Evolutionary conservation across 345 rosid species (phyloP), one percentile per base, ranked within the genome.

Genomic region (Camelina sativa): DNA sequence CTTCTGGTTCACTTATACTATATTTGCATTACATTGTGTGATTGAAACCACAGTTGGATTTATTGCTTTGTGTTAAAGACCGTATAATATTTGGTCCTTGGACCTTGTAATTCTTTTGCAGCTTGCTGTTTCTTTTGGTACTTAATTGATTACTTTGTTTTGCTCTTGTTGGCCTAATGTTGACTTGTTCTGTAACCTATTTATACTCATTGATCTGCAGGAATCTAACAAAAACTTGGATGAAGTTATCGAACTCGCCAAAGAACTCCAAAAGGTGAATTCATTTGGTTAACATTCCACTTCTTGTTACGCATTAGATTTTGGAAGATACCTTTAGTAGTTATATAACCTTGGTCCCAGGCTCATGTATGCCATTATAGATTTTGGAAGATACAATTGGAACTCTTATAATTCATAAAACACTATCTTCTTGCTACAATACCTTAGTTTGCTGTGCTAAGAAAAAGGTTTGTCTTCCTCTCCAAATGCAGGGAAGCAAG

Each of bases 201-300:
- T 46, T 43, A 20, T 53, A 32, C 67, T 75, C 25, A 9, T 10
- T 44, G 12, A 54, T 3, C 62, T 50, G 73, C 71, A 94, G 98
- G 99, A 95, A 90, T 40, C 84, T 70, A 90, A 95, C 83, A 82
- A 84, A 65, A 87, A 95, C 78, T 85, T 95, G 84, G 97, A 95
- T 84, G 97, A 92, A 79, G 91, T 92, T 48, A 90, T 95, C 43
- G 91, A 87, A 70, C 97, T 92, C 62, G 97, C 97, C 67, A 90
- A 92, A 82, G 92, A 95, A 75, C 97, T 95, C 63, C 99, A 95
- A 19, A 72, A 78, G 81, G 81, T 78, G 35, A 71, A 71, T 43
- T 64, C 60, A 47, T 2, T n/a, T 43, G 82, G 84, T 84, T 79
- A 64, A 13, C 75, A 11, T 57, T 5, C 11, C 59, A 9, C 51